phyloP scores from a whole-genome alignment of 768 basidiomycete genomes.

The Collybiopsis luxurians region DNA sequence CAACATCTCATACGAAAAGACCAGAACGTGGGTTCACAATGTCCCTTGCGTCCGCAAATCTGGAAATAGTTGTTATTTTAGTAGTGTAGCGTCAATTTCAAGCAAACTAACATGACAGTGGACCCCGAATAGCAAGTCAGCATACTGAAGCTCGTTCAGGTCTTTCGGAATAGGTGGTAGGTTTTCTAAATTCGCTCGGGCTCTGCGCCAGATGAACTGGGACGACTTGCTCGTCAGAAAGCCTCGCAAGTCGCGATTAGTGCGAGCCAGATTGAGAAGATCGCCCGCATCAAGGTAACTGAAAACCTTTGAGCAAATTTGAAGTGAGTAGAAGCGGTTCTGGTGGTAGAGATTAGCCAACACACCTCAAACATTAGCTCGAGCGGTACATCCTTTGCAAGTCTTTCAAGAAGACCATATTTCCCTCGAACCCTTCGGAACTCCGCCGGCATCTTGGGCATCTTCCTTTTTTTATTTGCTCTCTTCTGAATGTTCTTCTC shows the following conservation, averaged over 20 bases:
- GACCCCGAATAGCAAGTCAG: constrained; percentile 48
- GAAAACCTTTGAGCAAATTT: constrained; percentile 38
- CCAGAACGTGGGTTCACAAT: constrained; percentile 26
- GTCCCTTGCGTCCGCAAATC: constrained; percentile 29
- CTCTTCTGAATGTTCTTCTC: too few relatives aligned
- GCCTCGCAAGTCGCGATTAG: constrained; percentile 45
- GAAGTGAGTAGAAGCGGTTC: too few relatives aligned
- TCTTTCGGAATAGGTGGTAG: constrained; percentile 46
- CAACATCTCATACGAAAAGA: constrained; percentile 29
- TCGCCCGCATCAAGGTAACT: constrained; percentile 48
- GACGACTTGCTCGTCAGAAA: constrained; percentile 45
- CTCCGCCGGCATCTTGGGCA: neutral
- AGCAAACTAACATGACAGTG: constrained; percentile 44
- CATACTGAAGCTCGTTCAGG: constrained; percentile 48
- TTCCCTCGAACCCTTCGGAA: neutral
- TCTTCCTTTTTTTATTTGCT: neutral
- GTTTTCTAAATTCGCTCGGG: constrained; percentile 36
- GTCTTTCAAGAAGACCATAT: neutral
- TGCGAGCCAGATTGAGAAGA: constrained; percentile 47
- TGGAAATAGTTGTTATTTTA: constrained; percentile 13
- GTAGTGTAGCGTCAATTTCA: neutral
- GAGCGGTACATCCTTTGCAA: neutral
- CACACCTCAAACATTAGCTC: neutral
- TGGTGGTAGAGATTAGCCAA: too few relatives aligned
- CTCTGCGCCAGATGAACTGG: constrained; percentile 45